Evolutionary conservation across 257 asterid species (phyloP), one percentile per base, ranked within the genome.

Genomic region (Nicotiana attenuata): DNA sequence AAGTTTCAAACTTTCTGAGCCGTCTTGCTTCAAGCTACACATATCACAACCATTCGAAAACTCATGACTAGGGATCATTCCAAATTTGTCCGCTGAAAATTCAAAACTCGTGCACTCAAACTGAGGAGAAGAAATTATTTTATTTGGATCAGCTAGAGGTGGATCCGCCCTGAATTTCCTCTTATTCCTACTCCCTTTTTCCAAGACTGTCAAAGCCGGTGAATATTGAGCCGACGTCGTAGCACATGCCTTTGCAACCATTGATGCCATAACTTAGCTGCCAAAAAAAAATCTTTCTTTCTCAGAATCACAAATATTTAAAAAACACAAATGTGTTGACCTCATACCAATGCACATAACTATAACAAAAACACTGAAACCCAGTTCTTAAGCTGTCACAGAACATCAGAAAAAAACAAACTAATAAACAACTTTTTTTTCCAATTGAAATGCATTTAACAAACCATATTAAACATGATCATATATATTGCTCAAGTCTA

Each of bases 131-230:
- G 92, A 90, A 73, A 87, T 84, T 83, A 82, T 78, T 86, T 90
- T 94, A 84, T 59, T 88, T 2, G 93, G 90, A 64, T 92, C 97
- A 60, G 84, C 86, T 65, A 90, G 31, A 0, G 97, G 97, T 19
- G 97, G 92, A 88, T 94, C 99, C 10, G 98, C 97, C 68, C 97
- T 88, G 87, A 94, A 96, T 84, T 96, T 96, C 83, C 99, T 89
- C 88, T 96, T 96, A 82, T 96, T 96, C 91, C 99, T 86, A 75
- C 97, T 93, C 50, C 92, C 98, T 81, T 92, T 96, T 79, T 90
- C 97, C 87, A 89, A 92, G 59, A 90, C 87, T 11, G 87, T 85
- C 92, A 92, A 80, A 47, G 84, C 85, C 7, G 94, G 92, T 17
- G 89, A 82, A 87, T 90, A 89, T 89, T 89, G 97, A 82, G 89